Evolutionary conservation across 306 rosid species (phyloP).

Genomic region (Pachyrhizus erosus): DNA sequence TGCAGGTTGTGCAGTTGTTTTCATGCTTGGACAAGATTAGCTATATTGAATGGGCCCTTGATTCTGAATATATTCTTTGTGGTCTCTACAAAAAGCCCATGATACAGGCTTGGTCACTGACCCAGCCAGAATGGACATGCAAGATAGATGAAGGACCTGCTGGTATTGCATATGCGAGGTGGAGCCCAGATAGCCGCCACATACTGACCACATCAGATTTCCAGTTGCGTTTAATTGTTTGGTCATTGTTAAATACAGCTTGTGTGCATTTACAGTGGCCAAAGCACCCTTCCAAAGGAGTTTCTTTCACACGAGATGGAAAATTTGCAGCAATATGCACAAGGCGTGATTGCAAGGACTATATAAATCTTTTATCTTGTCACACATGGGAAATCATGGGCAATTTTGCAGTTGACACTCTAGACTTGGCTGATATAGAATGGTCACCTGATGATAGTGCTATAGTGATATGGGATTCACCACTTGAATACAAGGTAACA

Average conservation of each 20-base stretch:
- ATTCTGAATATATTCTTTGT: constrained; percentile 97
- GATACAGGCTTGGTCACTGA: constrained; percentile 98
- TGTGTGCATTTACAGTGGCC: constrained; percentile 97
- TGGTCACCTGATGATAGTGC: constrained; percentile 99
- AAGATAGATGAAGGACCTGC: constrained; percentile 99
- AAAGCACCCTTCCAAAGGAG: constrained; percentile 93
- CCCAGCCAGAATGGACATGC: constrained; percentile 99
- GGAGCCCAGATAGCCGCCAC: constrained; percentile 99
- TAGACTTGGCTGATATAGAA: constrained; percentile 88
- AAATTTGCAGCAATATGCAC: constrained; percentile 96
- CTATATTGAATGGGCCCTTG: constrained; percentile 97
- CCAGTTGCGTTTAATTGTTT: constrained; percentile 91
- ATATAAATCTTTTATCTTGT: constrained; percentile 85
- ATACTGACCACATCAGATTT: constrained; percentile 94
- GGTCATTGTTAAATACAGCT: constrained; percentile 96
- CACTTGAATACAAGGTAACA: constrained; percentile 92
- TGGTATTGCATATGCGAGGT: constrained; percentile 93
- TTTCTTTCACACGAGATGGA: constrained; percentile 91
- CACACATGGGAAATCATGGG: constrained; percentile 98
- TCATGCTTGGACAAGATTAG: constrained; percentile 99
- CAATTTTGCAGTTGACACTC: constrained; percentile 82
- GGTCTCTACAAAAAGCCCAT: constrained; percentile 90
- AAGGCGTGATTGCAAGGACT: constrained; percentile 95
- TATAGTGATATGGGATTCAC: constrained; percentile 94
- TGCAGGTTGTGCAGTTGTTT: constrained; percentile 98